Evolutionary conservation across 306 rosid genomes (phyloP), one percentile per base, ranked within the genome.

Genomic region (Trifolium fragiferum): DNA sequence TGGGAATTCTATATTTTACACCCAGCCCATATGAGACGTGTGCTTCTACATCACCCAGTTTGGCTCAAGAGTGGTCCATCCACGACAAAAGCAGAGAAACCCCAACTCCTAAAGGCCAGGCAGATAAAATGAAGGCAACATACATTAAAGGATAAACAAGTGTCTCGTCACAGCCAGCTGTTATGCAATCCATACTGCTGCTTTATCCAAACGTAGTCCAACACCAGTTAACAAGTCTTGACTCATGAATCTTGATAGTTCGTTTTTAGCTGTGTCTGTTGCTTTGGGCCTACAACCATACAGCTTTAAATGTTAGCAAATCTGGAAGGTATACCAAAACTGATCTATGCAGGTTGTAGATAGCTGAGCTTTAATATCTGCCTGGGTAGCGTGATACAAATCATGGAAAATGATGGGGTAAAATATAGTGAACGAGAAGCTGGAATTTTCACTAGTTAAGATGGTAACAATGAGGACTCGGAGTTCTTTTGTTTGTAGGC

Each of bases 281-380:
- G n/a, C 62, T 21, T 21, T 55, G 61, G 61, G 33, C 33, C 62
- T 55, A 55, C 62, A 55, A 55, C 62, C 62, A 55, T 55, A 25
- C 62, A 55, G 16, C 62, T 55, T 55, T 55, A 23, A 11, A 55
- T 21, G 62, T 55, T 4, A 55, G n/a, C 62, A 21, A 33, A 21
- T 55, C 32, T 21, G 62, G 32, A 55, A 55, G 62, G 33, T 32
- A 55, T 55, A 7, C 35, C 35, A 55, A 55, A 55, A 55, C 33
- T 55, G 62, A 55, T 21, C 11, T 55, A 4, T 21, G n/a, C n/a
- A 55, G 33, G 62, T 55, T 55, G 32, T 20, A 55, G 62, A 9
- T 54, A 19, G 60, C 60, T 20, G 60, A 54, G 60, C 30, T 54
- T 8, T 54, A 54, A 54, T 54, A 54, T 20, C 60, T 19, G 13